Percentiles rank a stretch among this genome's conserved stretches.
These are phyloP conservation scores for Cercospora zeina DNA, from an alignment of 2,329 filamentous ascomycete species.

Conservation along the genomic window DNA sequence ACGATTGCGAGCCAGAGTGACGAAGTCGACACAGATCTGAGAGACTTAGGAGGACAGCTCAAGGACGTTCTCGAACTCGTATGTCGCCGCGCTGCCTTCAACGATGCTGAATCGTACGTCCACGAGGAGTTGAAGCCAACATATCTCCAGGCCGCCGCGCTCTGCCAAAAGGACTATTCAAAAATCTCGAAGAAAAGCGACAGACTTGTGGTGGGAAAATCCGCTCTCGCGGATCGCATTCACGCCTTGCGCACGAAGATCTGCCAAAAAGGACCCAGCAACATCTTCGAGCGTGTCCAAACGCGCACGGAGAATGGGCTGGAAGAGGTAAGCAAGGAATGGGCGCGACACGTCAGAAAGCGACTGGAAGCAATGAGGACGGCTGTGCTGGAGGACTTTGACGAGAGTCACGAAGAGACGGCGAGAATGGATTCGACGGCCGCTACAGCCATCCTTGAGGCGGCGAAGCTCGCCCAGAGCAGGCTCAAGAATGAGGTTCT, in stretches of 20 bases:
- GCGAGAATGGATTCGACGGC: not conserved
- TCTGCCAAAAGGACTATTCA: not conserved
- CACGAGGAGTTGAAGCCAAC: not conserved
- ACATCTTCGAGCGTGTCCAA: slow-evolving; percentile 1
- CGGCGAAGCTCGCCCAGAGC: not conserved
- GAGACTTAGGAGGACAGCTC: not conserved
- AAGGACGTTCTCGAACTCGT: not conserved
- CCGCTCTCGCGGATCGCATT: not conserved
- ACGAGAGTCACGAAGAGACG: not conserved
- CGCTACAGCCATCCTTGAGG: not conserved
- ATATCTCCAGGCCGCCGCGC: not conserved
- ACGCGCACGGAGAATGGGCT: not conserved
- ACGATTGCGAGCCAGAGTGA: not conserved
- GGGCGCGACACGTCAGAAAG: not conserved
- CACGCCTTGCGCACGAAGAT: not conserved
- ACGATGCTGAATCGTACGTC: not conserved
- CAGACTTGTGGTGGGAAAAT: not conserved
- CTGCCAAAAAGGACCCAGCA: not conserved
- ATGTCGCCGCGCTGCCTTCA: not conserved
- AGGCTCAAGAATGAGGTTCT: not conserved
- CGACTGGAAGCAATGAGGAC: not conserved
- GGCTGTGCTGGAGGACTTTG: not conserved
- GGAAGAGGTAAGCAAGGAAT: not conserved
- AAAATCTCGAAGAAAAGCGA: not conserved
- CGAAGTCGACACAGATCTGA: not conserved